Percentiles rank a stretch among this genome's conserved stretches.
These are phyloP conservation scores for Colletotrichum incanum DNA, from an alignment of 2,329 filamentous ascomycete species.

Conservation along the genomic window DNA sequence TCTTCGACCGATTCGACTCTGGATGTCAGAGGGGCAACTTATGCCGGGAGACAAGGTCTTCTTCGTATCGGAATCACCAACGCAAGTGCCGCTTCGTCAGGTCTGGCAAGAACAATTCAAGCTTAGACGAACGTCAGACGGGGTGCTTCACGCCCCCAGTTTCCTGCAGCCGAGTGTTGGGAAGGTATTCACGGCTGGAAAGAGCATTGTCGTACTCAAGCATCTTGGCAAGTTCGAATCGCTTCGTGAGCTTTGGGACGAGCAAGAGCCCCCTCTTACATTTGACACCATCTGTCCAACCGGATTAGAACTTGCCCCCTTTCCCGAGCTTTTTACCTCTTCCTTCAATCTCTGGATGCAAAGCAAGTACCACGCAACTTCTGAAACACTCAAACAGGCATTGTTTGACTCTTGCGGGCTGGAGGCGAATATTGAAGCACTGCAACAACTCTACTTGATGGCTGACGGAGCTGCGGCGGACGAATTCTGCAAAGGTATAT, in stretches of 20 bases:
- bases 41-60: conserved; percentile 78
- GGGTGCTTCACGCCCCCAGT: conserved; percentile 76
- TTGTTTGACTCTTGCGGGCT: conserved; percentile 81
- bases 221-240: conserved; percentile 72
- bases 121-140: conserved; percentile 73
- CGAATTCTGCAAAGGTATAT: conserved; percentile 77
- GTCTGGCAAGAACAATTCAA: conserved; percentile 85
- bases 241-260: conserved; percentile 50
- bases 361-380: conserved; percentile 80
- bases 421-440: conserved; percentile 73
- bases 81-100: conserved; percentile 71
- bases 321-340: conserved; percentile 80
- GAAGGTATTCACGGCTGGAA: conserved; percentile 89
- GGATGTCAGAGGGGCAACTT: conserved; percentile 88
- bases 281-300: conserved; percentile 70
- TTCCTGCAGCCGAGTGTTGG: conserved; percentile 80
- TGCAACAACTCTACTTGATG: conserved; percentile 84
- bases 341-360: conserved; percentile 85
- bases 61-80: conserved; percentile 74
- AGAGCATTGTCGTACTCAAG: conserved; percentile 88
- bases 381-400: conserved; percentile 74
- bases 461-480: conserved; percentile 80
- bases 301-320: conserved; percentile 71
- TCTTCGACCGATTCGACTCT: conserved; percentile 82
- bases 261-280: conserved; percentile 65